Conservation (phyloP, 805 yeast genomes). For the Jamesozyma piceae region DNA sequence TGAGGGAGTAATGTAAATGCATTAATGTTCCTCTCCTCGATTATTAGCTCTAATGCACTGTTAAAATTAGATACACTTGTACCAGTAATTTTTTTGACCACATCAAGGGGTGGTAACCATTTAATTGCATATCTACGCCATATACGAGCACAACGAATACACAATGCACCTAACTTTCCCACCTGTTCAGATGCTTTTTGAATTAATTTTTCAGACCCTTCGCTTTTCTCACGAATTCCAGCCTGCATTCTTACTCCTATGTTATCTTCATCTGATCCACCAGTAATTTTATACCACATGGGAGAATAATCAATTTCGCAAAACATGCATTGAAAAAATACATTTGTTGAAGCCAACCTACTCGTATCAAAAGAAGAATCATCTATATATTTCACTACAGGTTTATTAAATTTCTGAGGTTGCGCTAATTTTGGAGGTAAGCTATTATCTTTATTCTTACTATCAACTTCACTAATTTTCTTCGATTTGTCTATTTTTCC, state of each 20-base stretch:
- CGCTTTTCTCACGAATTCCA: constrained; percentile 17
- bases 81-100: constrained; percentile 38
- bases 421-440: background rate
- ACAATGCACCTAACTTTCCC: constrained; percentile 48
- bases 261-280: constrained; percentile 25
- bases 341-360: constrained; percentile 35
- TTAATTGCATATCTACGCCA: constrained; percentile 85
- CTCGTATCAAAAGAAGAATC: constrained; percentile 53
- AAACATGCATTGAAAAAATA: constrained; percentile 55
- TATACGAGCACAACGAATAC: constrained; percentile 76
- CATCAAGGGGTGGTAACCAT: constrained; percentile 76
- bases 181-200: constrained; percentile 10
- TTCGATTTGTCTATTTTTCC: constrained; percentile 68
- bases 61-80: constrained; percentile 11
- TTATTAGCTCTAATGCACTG: constrained; percentile 10
- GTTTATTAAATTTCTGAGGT: background rate
- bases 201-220: constrained; percentile 7
- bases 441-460: constrained; percentile 12
- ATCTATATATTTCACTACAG: constrained; percentile 32
- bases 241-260: constrained; percentile 16
- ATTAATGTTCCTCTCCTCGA: constrained; percentile 14
- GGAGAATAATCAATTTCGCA: constrained; percentile 42
- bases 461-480: constrained; percentile 25
- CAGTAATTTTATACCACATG: constrained; percentile 30
- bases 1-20: constrained; percentile 10